Base-by-base conservation (phyloP, 129 eudicot genomes). In the Escallonia herrerae region DNA sequence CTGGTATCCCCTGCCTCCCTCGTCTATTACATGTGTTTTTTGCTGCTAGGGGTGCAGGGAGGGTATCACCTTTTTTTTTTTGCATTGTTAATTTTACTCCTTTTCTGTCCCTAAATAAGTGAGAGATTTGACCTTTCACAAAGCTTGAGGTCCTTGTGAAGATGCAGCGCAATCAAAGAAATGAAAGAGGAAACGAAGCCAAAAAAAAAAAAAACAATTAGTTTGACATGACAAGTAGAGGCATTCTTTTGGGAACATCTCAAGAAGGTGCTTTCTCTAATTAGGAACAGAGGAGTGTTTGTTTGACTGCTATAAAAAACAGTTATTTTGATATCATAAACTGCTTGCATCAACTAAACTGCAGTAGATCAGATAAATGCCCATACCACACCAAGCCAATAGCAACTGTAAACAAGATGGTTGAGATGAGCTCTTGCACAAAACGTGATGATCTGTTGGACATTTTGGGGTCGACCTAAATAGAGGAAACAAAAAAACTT, bases 371-470 rank as follows among this genome's bases (percentile, higher is more conserved):
- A 38, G 58, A 73, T 63, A 61, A 46, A 67, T 70, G 56, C 14
- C 48, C 81, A 48, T 83, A 91, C 97, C 98, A 91, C 63, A 88
- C 66, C 56, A 88, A 77, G 41, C 95, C 95, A 72, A 91, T 63
- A 15, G 87, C 95, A 77, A 88, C 75, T 11, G 98, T 85, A 66
- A 91, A 79, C 78, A 88, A 71, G 72, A 91, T 85, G 43, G 96
- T 91, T 49, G 97, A 82, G 67, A 90, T 77, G 62, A 87, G 74
- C 70, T 91, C 96, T 70, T 87, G 95, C 15, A 86, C 82, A 70
- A 91, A 73, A 64, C 87, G 95, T 61, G 97, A 76, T 62, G 97
- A 81, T 76, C 81, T 64, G 54, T 66, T 81, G 51, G 95, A 79
- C 51, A 66, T 75, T 81, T 88, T 88, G 37, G 83, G 83, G 52